phyloP scores from a whole-genome alignment of 2,329 filamentous ascomycete species.

The Pestalotiopsis sp. region DNA sequence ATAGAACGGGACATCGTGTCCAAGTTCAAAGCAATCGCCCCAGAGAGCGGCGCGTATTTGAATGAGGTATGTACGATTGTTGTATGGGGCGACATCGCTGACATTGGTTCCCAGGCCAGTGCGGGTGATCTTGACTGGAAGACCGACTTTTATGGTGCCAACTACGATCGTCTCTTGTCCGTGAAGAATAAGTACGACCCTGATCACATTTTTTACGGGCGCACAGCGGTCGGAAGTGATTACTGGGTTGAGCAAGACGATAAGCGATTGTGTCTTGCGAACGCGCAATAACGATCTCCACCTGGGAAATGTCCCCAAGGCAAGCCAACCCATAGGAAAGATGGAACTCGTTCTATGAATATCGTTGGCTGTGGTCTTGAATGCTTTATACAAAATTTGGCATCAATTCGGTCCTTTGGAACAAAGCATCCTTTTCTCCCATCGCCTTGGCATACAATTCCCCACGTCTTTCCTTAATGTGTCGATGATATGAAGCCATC shows the following conservation, averaged over 20 bases:
- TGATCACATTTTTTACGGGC: background rate
- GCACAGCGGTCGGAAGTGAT: background rate
- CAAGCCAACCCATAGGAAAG: background rate
- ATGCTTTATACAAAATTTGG: no score
- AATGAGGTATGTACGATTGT: background rate
- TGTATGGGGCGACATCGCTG: background rate
- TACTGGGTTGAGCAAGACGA: background rate
- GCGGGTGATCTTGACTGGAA: background rate
- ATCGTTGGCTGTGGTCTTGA: no score
- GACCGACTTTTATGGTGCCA: background rate
- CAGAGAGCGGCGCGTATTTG: background rate
- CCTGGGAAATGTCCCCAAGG: background rate
- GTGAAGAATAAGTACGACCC: conserved; percentile 7
- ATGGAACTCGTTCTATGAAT: no score
- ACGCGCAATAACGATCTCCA: background rate
- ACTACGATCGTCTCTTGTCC: background rate
- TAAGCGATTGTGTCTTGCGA: background rate
- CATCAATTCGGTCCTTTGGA: no score
- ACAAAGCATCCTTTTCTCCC: no score
- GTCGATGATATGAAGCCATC: no score
- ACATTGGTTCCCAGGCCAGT: background rate
- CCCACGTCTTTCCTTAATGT: no score
- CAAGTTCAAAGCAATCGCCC: background rate
- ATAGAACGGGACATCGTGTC: background rate
- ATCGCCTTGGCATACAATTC: no score